Conservation (phyloP, 2,329 filamentous ascomycete species). For the Septoria linicola region DNA sequence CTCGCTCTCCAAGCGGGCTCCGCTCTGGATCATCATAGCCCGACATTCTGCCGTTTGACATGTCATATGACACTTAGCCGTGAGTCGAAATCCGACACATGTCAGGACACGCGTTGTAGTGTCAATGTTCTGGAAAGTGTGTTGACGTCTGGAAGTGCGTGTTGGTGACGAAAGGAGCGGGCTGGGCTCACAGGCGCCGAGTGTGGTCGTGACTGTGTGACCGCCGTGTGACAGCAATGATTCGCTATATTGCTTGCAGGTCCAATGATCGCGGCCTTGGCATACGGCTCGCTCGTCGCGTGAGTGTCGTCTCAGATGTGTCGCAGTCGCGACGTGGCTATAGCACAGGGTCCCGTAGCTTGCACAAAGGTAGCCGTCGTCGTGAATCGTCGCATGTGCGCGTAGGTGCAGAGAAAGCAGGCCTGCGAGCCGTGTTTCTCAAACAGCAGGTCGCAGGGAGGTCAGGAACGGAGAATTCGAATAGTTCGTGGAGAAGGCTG, state of each 20-base stretch:
- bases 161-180: constrained; percentile 9
- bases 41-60: constrained; percentile 18
- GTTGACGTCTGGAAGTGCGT: neutral
- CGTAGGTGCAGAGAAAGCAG: neutral
- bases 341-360: neutral
- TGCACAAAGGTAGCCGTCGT: neutral
- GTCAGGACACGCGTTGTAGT: neutral
- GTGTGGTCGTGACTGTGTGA: constrained; percentile 18
- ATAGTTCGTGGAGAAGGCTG: neutral
- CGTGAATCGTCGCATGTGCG: neutral
- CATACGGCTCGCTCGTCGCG: neutral
- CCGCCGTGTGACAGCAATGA: constrained; percentile 9
- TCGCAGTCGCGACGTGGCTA: neutral
- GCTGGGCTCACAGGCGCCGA: constrained; percentile 8
- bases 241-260: constrained; percentile 11
- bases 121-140: constrained; percentile 1
- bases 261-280: neutral
- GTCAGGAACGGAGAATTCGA: neutral
- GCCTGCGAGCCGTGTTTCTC: neutral
- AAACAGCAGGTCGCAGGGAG: neutral
- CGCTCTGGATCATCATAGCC: constrained; percentile 15
- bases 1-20: constrained; percentile 20
- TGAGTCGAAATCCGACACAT: constrained; percentile 3
- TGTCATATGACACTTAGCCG: neutral
- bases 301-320: constrained; percentile 6